phyloP scores from a whole-genome alignment of 495 filamentous ascomycete genomes.

The Xylaria intraflava region DNA sequence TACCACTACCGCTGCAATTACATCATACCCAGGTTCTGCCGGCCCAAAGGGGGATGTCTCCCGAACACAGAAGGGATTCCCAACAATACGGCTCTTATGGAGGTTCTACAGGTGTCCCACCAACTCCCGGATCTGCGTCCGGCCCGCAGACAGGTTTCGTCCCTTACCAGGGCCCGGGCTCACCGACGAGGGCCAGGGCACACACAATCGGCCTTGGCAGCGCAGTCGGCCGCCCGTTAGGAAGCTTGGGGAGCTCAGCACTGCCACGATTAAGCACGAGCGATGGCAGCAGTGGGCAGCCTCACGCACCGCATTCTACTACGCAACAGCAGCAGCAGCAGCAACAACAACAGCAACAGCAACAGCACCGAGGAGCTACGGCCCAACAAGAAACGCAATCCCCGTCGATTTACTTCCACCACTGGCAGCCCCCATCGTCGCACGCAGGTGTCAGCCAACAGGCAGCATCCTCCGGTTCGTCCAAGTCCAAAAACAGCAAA shows the following conservation, averaged over 20 bases:
- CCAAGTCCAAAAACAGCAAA: constrained; percentile 46
- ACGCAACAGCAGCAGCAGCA: constrained; percentile 8
- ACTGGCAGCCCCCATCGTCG: constrained; percentile 75
- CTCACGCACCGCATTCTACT: constrained; percentile 9
- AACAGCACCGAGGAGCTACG: constrained; percentile 29
- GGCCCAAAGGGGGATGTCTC: constrained; percentile 41
- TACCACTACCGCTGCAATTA: constrained; percentile 43
- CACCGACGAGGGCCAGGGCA: constrained; percentile 36
- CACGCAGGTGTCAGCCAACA: constrained; percentile 55
- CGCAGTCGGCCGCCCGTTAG: constrained; percentile 21
- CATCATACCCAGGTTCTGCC: constrained; percentile 49
- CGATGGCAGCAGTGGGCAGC: constrained; percentile 15
- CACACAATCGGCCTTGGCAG: constrained; percentile 32
- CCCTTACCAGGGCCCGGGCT: constrained; percentile 30
- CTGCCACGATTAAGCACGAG: constrained; percentile 26
- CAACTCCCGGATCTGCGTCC: constrained; percentile 38
- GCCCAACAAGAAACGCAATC: constrained; percentile 53
- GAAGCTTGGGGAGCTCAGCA: constrained; percentile 23
- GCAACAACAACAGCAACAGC: constrained; percentile 25
- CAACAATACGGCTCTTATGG: constrained; percentile 39
- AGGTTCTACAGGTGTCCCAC: constrained; percentile 35
- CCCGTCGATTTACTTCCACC: constrained; percentile 81
- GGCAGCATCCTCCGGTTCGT: constrained; percentile 61
- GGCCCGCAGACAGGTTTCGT: constrained; percentile 32
- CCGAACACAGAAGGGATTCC: constrained; percentile 41